phyloP scores from a whole-genome alignment of 176 grass and related monocot genomes.

The Aegilops longissima region DNA sequence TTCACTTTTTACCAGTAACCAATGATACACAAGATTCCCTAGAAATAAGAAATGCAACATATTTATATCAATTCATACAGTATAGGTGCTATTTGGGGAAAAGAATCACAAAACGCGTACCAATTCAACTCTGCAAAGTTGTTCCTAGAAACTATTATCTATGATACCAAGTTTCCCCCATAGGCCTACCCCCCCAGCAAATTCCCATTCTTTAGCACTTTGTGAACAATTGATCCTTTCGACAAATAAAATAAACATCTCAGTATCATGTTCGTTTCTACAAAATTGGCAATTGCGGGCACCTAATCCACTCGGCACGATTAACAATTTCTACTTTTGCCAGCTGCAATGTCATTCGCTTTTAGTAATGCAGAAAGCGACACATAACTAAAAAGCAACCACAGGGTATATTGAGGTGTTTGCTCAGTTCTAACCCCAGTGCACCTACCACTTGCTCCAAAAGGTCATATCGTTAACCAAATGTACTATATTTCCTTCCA shows the following conservation, averaged over 20 bases:
- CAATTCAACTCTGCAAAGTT: neutral
- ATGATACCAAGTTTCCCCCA: neutral
- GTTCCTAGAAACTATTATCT: neutral
- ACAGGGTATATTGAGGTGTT: neutral
- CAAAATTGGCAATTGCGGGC: neutral
- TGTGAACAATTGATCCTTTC: neutral
- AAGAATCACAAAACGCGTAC: slow-evolving; percentile 11
- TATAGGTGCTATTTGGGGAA: neutral
- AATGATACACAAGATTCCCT: neutral
- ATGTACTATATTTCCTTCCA: neutral
- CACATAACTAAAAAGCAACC: neutral
- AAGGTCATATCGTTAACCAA: slow-evolving; percentile 1
- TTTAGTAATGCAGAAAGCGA: neutral
- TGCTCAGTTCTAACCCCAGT: slow-evolving; percentile 11
- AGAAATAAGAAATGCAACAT: neutral
- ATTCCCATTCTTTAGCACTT: neutral
- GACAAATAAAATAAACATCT: neutral
- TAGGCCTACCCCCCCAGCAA: neutral
- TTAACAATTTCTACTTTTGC: neutral
- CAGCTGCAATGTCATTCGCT: neutral
- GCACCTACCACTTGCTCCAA: slow-evolving; percentile 15
- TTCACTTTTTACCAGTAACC: neutral
- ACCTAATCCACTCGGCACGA: slow-evolving; percentile 1
- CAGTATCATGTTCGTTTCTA: neutral
- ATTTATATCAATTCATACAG: neutral